Evolutionary conservation across 305 asterid genomes (phyloP).

Genomic region (Solanum chacoense): DNA sequence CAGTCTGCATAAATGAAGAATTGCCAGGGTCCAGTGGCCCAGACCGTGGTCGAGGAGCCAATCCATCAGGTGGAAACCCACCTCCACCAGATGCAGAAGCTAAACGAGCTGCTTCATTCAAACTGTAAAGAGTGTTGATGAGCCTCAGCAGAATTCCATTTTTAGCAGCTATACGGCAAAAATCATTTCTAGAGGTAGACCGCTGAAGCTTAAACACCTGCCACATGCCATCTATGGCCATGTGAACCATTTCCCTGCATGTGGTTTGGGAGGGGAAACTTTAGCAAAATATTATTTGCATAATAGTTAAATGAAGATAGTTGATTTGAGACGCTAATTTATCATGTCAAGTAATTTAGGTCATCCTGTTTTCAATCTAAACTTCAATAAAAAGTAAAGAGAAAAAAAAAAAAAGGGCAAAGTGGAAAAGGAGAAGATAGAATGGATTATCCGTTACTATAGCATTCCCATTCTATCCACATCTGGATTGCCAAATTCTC

Average conservation of each 20-base stretch:
- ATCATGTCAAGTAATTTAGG: background rate
- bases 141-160: conserved; percentile 91
- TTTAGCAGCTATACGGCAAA: conserved; percentile 93
- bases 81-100: conserved; percentile 68
- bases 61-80: conserved; percentile 64
- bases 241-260: conserved; percentile 98
- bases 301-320: background rate
- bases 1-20: conserved; percentile 49
- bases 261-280: background rate
- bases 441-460: background rate
- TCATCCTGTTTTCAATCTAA: background rate
- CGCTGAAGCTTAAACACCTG: conserved; percentile 98
- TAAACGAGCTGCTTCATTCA: conserved; percentile 90
- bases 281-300: background rate
- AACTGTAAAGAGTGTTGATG: conserved; percentile 82
- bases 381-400: background rate
- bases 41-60: conserved; percentile 58
- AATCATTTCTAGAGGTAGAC: conserved; percentile 87
- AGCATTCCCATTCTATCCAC: background rate
- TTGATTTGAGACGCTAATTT: background rate
- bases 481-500: background rate
- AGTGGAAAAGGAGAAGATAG: background rate
- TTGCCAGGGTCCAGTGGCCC: conserved; percentile 61
- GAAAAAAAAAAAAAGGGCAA: background rate
- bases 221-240: conserved; percentile 99